A percentile compares a stretch with the other conserved stretches of the same genome.
These are phyloP conservation scores for Candida ulmi DNA, from an alignment of 805 yeast genomes.

Conservation along the genomic window DNA sequence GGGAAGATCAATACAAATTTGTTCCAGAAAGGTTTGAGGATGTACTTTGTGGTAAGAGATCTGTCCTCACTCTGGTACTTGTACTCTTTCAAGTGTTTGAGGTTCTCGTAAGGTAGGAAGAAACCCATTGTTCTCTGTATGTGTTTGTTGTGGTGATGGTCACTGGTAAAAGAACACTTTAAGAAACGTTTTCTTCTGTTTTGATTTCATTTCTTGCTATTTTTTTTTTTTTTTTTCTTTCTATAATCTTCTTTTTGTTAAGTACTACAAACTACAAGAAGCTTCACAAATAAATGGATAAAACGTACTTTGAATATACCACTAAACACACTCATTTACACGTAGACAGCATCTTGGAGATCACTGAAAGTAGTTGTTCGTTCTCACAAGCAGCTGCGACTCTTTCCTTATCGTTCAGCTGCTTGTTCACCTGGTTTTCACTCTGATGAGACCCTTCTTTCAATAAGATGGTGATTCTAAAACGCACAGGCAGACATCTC, in stretches of 20 bases:
- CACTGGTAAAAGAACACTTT: too few species aligned
- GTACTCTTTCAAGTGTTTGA: slow-evolving; percentile 41
- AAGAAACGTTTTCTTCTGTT: too few species aligned
- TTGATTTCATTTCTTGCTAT: neutral
- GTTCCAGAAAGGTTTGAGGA: slow-evolving; percentile 81
- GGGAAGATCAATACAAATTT: slow-evolving; percentile 74
- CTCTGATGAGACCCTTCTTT: slow-evolving; percentile 95
- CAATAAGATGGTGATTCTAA: slow-evolving; percentile 69
- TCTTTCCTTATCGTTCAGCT: slow-evolving; percentile 93
- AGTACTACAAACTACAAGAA: neutral
- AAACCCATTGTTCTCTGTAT: slow-evolving; percentile 46
- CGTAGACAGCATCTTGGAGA: slow-evolving; percentile 84
- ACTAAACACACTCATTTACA: slow-evolving; percentile 48
- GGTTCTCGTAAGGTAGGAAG: slow-evolving; percentile 49
- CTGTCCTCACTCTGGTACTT: slow-evolving; percentile 76
- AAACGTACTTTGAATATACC: too few species aligned
- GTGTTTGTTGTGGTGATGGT: too few species aligned
- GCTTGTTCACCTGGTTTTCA: slow-evolving; percentile 93
- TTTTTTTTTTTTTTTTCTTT: neutral
- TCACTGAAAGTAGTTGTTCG: slow-evolving; percentile 84
- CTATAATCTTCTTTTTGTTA: neutral
- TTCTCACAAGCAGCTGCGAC: slow-evolving; percentile 99
- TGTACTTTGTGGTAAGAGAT: slow-evolving; percentile 66
- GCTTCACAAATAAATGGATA: neutral
- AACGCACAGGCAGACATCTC: slow-evolving; percentile 80